Conservation (phyloP, 2,329 filamentous ascomycete genomes). For the Microascus cirrosus region DNA sequence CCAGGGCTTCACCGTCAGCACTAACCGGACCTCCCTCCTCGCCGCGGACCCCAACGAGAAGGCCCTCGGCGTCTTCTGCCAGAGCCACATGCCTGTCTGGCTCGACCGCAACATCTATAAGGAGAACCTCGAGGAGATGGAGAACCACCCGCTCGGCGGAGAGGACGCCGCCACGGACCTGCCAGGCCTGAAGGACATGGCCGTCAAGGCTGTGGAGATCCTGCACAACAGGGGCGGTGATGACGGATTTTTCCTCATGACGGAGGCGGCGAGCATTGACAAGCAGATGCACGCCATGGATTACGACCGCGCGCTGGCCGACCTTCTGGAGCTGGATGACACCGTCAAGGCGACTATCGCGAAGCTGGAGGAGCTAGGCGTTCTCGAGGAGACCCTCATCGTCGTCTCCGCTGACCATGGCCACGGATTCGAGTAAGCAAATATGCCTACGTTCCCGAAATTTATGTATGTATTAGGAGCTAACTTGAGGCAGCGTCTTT, state of each 20-base stretch:
- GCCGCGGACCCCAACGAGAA: conserved; percentile 44
- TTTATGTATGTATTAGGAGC: not conserved
- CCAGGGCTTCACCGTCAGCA: conserved; percentile 58
- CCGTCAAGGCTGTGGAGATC: conserved; percentile 73
- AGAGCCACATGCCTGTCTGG: conserved; percentile 70
- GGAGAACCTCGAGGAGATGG: conserved; percentile 53
- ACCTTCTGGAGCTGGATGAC: conserved; percentile 78
- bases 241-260: conserved; percentile 80
- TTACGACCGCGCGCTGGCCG: conserved; percentile 75
- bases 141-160: conserved; percentile 59
- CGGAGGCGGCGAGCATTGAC: conserved; percentile 74
- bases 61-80: conserved; percentile 68
- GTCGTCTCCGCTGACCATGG: conserved; percentile 81
- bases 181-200: conserved; percentile 82
- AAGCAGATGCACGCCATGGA: conserved; percentile 84
- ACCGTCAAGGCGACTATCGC: conserved; percentile 65
- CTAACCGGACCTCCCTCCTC: conserved; percentile 63
- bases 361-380: conserved; percentile 53
- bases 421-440: conserved; percentile 61
- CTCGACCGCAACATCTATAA: conserved; percentile 75
- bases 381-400: conserved; percentile 66
- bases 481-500: conserved; percentile 41
- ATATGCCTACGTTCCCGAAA: too few species aligned
- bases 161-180: conserved; percentile 57
- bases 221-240: conserved; percentile 55